Evolutionary conservation across 2,329 filamentous ascomycete genomes (phyloP).

Genomic region (Stemphylium vesicarium): DNA sequence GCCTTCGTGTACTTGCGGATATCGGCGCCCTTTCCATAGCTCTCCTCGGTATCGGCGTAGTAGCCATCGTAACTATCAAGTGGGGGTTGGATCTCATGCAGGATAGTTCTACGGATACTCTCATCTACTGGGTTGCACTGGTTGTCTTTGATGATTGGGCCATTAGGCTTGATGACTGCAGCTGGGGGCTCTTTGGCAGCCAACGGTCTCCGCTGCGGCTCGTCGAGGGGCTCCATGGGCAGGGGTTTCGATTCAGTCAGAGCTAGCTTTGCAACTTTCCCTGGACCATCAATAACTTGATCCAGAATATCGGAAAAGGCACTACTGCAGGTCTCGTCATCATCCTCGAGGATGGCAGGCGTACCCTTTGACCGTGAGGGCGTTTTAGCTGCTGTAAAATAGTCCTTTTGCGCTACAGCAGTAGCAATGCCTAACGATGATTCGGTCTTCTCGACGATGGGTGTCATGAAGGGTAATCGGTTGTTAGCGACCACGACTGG

Average conservation of each 20-base stretch:
- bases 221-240: conserved; percentile 29
- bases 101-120: conserved; percentile 74
- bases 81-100: conserved; percentile 75
- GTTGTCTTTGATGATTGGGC: conserved; percentile 77
- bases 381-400: conserved; percentile 73
- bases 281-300: conserved; percentile 51
- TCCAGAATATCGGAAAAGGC: conserved; percentile 72
- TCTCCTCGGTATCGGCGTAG: conserved; percentile 70
- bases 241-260: conserved; percentile 53
- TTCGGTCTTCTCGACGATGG: conserved; percentile 95
- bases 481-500: conserved; percentile 82
- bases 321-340: conserved; percentile 66
- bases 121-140: conserved; percentile 91
- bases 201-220: conserved; percentile 21
- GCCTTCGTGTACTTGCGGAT: conserved; percentile 83
- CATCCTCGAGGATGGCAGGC: conserved; percentile 48
- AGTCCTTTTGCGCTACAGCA: conserved; percentile 60
- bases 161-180: conserved; percentile 56
- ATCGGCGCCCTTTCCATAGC: conserved; percentile 71
- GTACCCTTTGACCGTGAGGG: conserved; percentile 67
- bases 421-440: conserved; percentile 70
- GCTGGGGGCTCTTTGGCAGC: conserved; percentile 50
- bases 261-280: conserved; percentile 59
- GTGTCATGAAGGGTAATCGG: conserved; percentile 96
- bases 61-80: conserved; percentile 80